Evolutionary conservation across 805 yeast genomes (phyloP), one percentile per base, ranked within the genome.

Genomic region (Barnettozyma populi): DNA sequence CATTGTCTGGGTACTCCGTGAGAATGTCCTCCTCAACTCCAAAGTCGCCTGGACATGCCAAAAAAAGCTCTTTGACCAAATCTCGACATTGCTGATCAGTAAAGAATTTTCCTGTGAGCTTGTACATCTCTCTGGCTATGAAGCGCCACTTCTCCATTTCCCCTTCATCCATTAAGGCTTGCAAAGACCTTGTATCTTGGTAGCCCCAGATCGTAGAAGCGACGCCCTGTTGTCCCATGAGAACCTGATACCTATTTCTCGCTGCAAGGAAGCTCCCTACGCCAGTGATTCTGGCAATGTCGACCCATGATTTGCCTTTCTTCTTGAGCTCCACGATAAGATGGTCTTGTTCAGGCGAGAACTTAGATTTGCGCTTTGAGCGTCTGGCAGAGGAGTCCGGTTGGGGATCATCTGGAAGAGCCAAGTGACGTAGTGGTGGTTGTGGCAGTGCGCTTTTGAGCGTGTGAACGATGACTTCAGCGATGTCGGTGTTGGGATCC

Each of bases 201-300:
- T 68, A 56, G 9, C 76, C 78, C 84, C 89, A 84, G 27, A 78
- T 75, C 21, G 79, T 75, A 1, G 80, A 73, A 11, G 85, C 86
- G 31, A 86, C 84, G 4, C 92, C 92, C 57, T 85, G 92, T 60
- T 85, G 92, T 5, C 94, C 94, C 53, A 86, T 84, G 42, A 85
- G 72, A 4, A 85, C 92, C 63, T 85, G 92, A 57, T 86, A 86
- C 49, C 92, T 67, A 60, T 85, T 85, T 48, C 92, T 67, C 0
- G 90, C 92, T 0, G 92, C 88, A 36, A 85, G 66, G 50, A 78
- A 81, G 37, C 82, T 76, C 8, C 82, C 86, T 25, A 84, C 84
- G 4, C 76, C 73, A 2, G 87, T 76, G 3, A 70, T 66, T 46
- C 79, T 79, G 0, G 90, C 89, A 41, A 85, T 85, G 51, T 84